Conservation (phyloP, 2,329 filamentous ascomycete genomes). For the Ophiostoma pallidulum region DNA sequence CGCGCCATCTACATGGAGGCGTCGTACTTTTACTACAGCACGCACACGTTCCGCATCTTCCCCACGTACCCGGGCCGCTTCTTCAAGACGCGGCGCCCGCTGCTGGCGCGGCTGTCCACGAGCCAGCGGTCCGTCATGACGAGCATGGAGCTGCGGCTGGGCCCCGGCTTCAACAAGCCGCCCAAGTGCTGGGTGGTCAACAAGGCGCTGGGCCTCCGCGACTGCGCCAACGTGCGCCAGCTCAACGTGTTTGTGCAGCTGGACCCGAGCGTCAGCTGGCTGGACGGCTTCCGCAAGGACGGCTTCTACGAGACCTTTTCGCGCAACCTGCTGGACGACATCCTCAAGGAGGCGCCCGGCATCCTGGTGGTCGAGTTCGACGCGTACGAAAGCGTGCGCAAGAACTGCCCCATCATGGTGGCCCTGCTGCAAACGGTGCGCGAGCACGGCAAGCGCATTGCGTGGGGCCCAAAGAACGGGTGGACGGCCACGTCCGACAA, state of each 20-base stretch:
- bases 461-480: constrained; percentile 58
- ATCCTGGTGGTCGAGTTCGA: constrained; percentile 58
- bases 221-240: constrained; percentile 49
- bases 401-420: constrained; percentile 54
- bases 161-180: constrained; percentile 62
- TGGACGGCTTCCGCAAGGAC: constrained; percentile 57
- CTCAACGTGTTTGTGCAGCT: constrained; percentile 62
- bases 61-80: constrained; percentile 54
- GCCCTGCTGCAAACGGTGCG: constrained; percentile 46
- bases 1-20: constrained; percentile 54
- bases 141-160: constrained; percentile 59
- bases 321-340: constrained; percentile 42
- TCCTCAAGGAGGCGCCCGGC: constrained; percentile 48
- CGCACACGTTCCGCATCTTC: constrained; percentile 55
- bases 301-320: constrained; percentile 65
- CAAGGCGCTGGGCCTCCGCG: constrained; percentile 50
- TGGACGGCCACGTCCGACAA: constrained; percentile 36
- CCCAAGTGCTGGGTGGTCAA: constrained; percentile 63
- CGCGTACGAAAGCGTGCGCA: constrained; percentile 55
- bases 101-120: constrained; percentile 56
- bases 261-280: constrained; percentile 59
- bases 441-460: constrained; percentile 41
- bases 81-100: constrained; percentile 64
- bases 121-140: constrained; percentile 51
- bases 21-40: constrained; percentile 55